Percentiles rank a stretch among this genome's conserved stretches.
phyloP scores from a whole-genome alignment of 1,284 basidiomycete genomes.

The Cryptococcus hybrid region DNA sequence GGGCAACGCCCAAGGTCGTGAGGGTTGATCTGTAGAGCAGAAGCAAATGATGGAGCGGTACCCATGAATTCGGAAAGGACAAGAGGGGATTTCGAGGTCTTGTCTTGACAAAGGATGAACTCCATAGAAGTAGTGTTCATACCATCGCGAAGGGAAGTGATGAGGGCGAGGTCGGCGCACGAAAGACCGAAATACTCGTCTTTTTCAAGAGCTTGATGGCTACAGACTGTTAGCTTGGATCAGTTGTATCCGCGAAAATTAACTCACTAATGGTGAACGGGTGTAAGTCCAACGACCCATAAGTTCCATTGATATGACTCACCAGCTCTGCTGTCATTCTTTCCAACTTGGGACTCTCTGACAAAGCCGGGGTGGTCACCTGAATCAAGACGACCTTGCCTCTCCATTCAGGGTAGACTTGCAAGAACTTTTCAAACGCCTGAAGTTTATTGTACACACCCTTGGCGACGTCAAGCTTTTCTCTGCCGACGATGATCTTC shows the following conservation, averaged over 20 bases:
- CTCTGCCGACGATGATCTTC: slow-evolving; percentile 98
- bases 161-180: slow-evolving; percentile 92
- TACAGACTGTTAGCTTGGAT: slow-evolving; percentile 35
- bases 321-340: slow-evolving; percentile 92
- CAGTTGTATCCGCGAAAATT: neutral
- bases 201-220: slow-evolving; percentile 95
- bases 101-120: slow-evolving; percentile 90
- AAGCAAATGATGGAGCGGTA: slow-evolving; percentile 56
- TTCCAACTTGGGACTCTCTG: slow-evolving; percentile 91
- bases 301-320: slow-evolving; percentile 95
- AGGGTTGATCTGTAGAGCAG: slow-evolving; percentile 52
- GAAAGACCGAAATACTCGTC: slow-evolving; percentile 93
- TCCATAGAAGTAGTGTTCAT: slow-evolving; percentile 99
- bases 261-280: slow-evolving; percentile 93
- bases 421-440: slow-evolving; percentile 91
- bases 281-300: slow-evolving; percentile 91
- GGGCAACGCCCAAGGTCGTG: slow-evolving; percentile 73
- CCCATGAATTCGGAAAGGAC: slow-evolving; percentile 98
- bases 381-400: slow-evolving; percentile 72
- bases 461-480: slow-evolving; percentile 98
- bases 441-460: slow-evolving; percentile 97
- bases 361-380: slow-evolving; percentile 92
- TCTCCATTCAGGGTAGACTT: slow-evolving; percentile 94
- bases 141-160: slow-evolving; percentile 93
- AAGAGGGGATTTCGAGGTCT: slow-evolving; percentile 72